phyloP scores from a whole-genome alignment of 305 asterid species.

The Fraxinus xanthoxyloides region DNA sequence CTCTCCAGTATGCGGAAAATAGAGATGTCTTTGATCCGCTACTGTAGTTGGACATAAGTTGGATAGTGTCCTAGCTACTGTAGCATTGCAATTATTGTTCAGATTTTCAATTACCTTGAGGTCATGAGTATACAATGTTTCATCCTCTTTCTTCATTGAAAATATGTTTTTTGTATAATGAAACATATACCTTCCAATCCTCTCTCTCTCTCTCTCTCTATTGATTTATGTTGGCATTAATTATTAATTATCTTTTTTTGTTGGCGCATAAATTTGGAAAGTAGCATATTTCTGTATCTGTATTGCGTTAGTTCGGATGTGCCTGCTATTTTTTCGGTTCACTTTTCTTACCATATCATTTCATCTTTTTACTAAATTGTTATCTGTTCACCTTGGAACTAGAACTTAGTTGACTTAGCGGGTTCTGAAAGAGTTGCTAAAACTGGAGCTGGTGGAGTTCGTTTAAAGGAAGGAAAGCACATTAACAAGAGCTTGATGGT shows the following conservation, averaged over 20 bases:
- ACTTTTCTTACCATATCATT: conserved; percentile 10
- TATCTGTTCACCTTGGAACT: conserved; percentile 24
- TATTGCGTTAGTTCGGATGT: neutral
- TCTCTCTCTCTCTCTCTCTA: neutral
- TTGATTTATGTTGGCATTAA: neutral
- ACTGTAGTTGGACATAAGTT: neutral
- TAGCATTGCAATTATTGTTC: neutral
- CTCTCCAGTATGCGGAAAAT: neutral
- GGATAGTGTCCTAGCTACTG: neutral
- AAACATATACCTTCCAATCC: neutral
- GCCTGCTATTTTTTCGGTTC: neutral
- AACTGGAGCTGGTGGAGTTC: conserved; percentile 98
- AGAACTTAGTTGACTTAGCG: conserved; percentile 96
- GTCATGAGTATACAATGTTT: neutral
- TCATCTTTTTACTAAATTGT: neutral
- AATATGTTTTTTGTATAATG: neutral
- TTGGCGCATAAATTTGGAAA: neutral
- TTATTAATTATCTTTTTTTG: neutral
- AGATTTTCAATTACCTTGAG: neutral
- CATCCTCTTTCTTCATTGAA: neutral
- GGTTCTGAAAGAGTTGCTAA: conserved; percentile 97
- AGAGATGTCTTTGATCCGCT: neutral
- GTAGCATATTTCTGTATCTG: neutral
- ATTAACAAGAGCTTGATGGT: conserved; percentile 95
- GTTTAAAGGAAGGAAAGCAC: conserved; percentile 96